A percentile compares a stretch with the other conserved stretches of the same genome.
Evolutionary conservation across 2,329 filamentous ascomycete genomes (phyloP).

Genomic region (Neofusicoccum cordaticola): DNA sequence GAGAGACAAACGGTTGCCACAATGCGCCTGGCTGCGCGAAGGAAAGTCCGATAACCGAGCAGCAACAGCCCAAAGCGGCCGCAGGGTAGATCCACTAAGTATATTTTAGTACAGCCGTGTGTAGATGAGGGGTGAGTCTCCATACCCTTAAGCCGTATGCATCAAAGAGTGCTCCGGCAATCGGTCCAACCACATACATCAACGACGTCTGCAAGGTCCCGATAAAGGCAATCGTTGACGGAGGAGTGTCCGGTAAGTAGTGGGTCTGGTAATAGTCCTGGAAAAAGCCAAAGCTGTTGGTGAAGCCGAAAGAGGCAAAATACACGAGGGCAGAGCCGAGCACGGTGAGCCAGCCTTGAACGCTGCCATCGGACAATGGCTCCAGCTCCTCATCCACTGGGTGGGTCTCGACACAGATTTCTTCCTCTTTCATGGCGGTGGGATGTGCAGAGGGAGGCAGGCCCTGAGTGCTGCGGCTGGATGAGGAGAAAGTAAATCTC

Average conservation of each 20-base stretch:
- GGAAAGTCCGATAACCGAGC: neutral
- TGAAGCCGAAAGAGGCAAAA: conserved; percentile 6
- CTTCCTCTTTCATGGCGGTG: neutral
- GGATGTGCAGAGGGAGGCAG: too few relatives aligned
- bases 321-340: conserved; percentile 2
- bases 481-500: neutral
- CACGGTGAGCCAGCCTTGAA: conserved; percentile 7
- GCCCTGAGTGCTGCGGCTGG: too few relatives aligned
- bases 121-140: neutral
- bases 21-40: neutral
- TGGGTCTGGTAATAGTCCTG: conserved; percentile 34
- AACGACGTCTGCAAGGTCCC: conserved; percentile 1
- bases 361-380: neutral
- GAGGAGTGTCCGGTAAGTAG: conserved; percentile 15
- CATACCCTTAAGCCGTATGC: neutral
- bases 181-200: conserved; percentile 1
- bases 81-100: conserved; percentile 4
- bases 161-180: neutral
- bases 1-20: conserved; percentile 6
- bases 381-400: neutral
- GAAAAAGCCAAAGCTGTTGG: conserved; percentile 30
- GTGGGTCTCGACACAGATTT: neutral
- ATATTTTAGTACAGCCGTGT: neutral
- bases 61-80: neutral
- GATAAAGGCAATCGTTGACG: conserved; percentile 6